These are phyloP conservation scores for Stereocaulon alpinum DNA, from an alignment of 495 filamentous ascomycete species.

Conservation along the genomic window DNA sequence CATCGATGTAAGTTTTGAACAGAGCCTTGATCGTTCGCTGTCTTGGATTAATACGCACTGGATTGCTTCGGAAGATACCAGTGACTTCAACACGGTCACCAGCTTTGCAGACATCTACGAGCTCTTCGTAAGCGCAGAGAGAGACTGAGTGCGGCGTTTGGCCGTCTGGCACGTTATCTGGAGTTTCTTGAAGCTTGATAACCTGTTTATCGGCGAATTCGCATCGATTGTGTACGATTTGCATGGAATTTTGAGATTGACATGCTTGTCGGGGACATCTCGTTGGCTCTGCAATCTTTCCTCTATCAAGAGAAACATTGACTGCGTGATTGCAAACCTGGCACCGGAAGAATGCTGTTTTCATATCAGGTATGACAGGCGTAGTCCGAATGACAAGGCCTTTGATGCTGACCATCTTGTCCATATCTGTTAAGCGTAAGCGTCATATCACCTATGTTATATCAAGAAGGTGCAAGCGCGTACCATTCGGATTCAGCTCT, in stretches of 20 bases:
- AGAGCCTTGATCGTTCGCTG: conserved; percentile 86
- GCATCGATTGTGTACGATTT: conserved; percentile 94
- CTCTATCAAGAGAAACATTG: conserved; percentile 83
- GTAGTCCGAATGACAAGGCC: conserved; percentile 94
- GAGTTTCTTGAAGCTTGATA: conserved; percentile 97
- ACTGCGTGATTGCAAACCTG: conserved; percentile 84
- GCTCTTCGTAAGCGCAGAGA: conserved; percentile 89
- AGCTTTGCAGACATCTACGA: conserved; percentile 95
- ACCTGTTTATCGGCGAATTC: conserved; percentile 95
- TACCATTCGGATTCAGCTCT: conserved; percentile 81
- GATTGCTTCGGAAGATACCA: conserved; percentile 89
- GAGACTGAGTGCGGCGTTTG: conserved; percentile 98
- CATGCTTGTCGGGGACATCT: conserved; percentile 79
- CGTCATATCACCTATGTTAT: background rate
- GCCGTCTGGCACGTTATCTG: conserved; percentile 84
- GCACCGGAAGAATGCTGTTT: conserved; percentile 92
- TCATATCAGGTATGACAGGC: conserved; percentile 97
- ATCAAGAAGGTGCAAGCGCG: conserved; percentile 10
- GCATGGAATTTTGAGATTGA: conserved; percentile 85
- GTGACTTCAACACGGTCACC: conserved; percentile 95
- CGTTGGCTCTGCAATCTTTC: conserved; percentile 91
- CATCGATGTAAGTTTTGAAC: conserved; percentile 97
- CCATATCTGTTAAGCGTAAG: conserved; percentile 56
- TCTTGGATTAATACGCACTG: conserved; percentile 89
- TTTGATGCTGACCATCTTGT: conserved; percentile 93